phyloP scores from a whole-genome alignment of 2,329 filamentous ascomycete genomes.

The Fusarium marasasianum region DNA sequence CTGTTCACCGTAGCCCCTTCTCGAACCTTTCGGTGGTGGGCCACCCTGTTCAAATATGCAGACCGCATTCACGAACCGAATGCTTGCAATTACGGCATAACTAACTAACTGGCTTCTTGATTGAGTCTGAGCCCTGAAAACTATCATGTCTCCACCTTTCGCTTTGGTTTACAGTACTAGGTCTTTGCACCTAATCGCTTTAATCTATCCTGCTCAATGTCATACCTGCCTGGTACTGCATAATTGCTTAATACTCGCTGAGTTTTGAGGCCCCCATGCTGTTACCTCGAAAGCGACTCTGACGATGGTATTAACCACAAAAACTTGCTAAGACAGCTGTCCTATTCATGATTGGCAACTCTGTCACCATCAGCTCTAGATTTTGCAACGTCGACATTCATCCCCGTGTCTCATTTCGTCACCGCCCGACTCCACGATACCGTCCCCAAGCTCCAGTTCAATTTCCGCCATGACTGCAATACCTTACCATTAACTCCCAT shows the following conservation, averaged over 20 bases:
- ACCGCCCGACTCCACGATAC: constrained; percentile 26
- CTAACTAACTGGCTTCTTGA: constrained; percentile 15
- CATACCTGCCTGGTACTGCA: constrained; percentile 11
- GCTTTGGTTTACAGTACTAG: constrained; percentile 10
- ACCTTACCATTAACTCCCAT: background rate
- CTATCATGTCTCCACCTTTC: constrained; percentile 25
- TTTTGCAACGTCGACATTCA: background rate
- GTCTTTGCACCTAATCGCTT: constrained; percentile 1
- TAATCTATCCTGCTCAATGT: background rate
- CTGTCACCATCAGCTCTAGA: background rate
- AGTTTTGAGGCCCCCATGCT: background rate
- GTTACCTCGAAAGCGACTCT: background rate
- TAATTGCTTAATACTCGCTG: constrained; percentile 1
- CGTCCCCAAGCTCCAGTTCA: constrained; percentile 12
- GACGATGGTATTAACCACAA: background rate
- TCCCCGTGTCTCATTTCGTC: background rate
- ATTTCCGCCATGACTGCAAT: constrained; percentile 17
- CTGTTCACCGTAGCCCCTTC: constrained; percentile 24
- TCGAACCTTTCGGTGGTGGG: constrained; percentile 27
- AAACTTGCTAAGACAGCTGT: background rate
- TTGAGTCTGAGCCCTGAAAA: constrained; percentile 31
- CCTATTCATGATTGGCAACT: background rate
- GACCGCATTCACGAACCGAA: constrained; percentile 18
- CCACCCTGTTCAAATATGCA: constrained; percentile 19
- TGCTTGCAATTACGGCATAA: constrained; percentile 19